These are phyloP conservation scores for Rhizophora mangle DNA, from an alignment of 345 rosid species.

Conservation along the genomic window DNA sequence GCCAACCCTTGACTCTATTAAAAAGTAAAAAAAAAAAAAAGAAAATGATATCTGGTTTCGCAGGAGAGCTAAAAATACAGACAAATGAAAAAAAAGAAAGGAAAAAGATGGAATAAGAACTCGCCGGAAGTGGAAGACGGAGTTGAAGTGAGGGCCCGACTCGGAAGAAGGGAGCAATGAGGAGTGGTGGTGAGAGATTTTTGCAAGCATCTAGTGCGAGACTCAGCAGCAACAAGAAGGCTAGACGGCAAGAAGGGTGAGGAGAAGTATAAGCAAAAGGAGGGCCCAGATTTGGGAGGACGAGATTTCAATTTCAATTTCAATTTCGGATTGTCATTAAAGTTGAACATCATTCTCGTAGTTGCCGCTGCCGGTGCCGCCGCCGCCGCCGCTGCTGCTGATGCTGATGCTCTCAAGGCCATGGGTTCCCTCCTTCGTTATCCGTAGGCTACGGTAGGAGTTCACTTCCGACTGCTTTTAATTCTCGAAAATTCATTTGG, in stretches of 20 bases:
- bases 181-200: neutral
- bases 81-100: neutral
- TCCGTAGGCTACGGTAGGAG: no score
- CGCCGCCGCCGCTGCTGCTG: neutral
- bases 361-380: neutral
- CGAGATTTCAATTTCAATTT: no score
- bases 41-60: neutral
- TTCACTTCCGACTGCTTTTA: no score
- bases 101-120: neutral
- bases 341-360: neutral
- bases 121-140: conserved; percentile 32
- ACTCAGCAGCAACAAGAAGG: neutral
- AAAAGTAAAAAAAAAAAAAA: neutral
- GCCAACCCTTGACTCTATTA: conserved; percentile 28
- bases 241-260: no score
- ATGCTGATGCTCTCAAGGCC: neutral
- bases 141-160: conserved; percentile 3
- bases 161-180: conserved; percentile 18
- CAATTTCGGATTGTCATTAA: no score
- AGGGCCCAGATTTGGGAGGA: no score
- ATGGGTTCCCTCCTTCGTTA: no score
- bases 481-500: no score
- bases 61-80: neutral
- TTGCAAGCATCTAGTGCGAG: neutral
- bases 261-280: no score